phyloP scores from a whole-genome alignment of 345 rosid species.

The Pistacia vera region DNA sequence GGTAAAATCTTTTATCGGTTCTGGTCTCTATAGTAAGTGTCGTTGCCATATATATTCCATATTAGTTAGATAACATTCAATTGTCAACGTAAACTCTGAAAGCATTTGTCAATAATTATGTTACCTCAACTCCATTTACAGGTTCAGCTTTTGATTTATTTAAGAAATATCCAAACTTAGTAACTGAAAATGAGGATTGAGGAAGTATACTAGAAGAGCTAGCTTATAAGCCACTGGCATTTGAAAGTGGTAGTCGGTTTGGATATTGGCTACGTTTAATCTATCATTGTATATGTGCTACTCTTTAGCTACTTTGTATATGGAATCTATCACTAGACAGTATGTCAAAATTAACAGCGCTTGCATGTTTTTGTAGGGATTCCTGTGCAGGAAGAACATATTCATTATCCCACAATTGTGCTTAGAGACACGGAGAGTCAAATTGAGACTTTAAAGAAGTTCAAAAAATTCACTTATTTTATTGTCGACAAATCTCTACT shows the following conservation, averaged over 20 bases:
- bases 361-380: not conserved
- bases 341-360: too few species aligned
- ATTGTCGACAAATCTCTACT: not conserved
- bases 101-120: too few species aligned
- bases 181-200: not conserved
- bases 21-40: not conserved
- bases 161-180: not conserved
- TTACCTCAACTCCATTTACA: not conserved
- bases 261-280: slow-evolving; percentile 9
- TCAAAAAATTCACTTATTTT: too few species aligned
- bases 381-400: not conserved
- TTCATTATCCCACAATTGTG: not conserved
- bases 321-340: too few species aligned
- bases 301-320: not conserved
- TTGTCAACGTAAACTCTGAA: too few species aligned
- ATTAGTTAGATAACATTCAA: too few species aligned
- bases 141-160: not conserved
- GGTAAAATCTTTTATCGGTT: not conserved
- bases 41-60: too few species aligned
- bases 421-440: not conserved
- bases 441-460: not conserved
- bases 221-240: slow-evolving; percentile 1
- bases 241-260: slow-evolving; percentile 5
- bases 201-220: not conserved
- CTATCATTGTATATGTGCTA: not conserved